A percentile compares a stretch with the other conserved stretches of the same genome.
Conservation (phyloP, 192 early-diverging fungal genomes). For the Gryganskiella cystojenkinii region DNA sequence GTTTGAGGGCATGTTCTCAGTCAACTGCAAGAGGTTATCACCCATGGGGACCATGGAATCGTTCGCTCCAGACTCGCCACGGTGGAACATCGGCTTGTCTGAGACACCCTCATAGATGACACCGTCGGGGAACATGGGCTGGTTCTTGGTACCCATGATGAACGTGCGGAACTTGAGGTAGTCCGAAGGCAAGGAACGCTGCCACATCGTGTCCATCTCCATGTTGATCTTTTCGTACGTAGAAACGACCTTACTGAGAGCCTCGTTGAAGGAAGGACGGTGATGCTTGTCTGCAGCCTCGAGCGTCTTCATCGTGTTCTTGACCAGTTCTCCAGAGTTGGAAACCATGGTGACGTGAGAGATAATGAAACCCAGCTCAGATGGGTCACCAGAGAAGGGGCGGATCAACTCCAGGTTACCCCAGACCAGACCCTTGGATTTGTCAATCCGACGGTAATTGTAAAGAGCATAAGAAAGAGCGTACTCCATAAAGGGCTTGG, state of each 20-base stretch:
- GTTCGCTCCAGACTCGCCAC: slow-evolving; percentile 90
- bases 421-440: slow-evolving; percentile 59
- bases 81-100: slow-evolving; percentile 68
- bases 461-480: slow-evolving; percentile 81
- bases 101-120: slow-evolving; percentile 84
- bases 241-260: slow-evolving; percentile 63
- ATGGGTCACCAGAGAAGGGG: slow-evolving; percentile 76
- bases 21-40: slow-evolving; percentile 88
- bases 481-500: slow-evolving; percentile 85
- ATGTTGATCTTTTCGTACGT: slow-evolving; percentile 78
- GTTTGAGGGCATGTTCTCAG: slow-evolving; percentile 81
- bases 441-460: slow-evolving; percentile 84
- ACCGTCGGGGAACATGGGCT: slow-evolving; percentile 92
- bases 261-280: slow-evolving; percentile 71
- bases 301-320: slow-evolving; percentile 68
- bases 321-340: slow-evolving; percentile 75
- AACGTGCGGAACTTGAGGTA: slow-evolving; percentile 93
- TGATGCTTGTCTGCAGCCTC: slow-evolving; percentile 59
- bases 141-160: slow-evolving; percentile 89
- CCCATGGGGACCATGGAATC: slow-evolving; percentile 88
- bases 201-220: slow-evolving; percentile 87
- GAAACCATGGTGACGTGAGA: slow-evolving; percentile 92
- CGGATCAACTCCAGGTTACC: slow-evolving; percentile 85
- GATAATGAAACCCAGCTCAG: slow-evolving; percentile 86
- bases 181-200: slow-evolving; percentile 70